Evolutionary conservation across 768 basidiomycete species (phyloP).

Genomic region (Xerocomellus intermedius): DNA sequence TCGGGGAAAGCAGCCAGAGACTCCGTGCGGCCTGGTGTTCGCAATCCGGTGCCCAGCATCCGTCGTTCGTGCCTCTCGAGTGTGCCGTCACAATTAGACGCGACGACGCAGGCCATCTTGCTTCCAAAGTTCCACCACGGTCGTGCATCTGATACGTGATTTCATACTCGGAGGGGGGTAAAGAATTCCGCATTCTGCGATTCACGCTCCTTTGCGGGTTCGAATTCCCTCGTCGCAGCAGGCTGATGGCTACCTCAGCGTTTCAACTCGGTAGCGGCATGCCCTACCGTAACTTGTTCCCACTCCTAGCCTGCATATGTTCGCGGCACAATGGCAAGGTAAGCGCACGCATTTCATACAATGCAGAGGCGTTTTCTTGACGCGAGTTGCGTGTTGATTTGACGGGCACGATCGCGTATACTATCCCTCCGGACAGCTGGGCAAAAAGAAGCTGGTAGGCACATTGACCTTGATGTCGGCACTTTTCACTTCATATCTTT

Average conservation of each 20-base stretch:
- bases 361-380: not conserved
- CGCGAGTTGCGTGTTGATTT: not conserved
- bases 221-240: not conserved
- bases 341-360: constrained; percentile 16
- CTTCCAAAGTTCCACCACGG: not conserved
- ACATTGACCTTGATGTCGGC: constrained; percentile 8
- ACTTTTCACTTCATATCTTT: constrained; percentile 7
- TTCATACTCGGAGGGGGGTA: constrained; percentile 6
- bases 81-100: constrained; percentile 2
- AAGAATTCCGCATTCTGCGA: not conserved
- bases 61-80: not conserved
- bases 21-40: not conserved
- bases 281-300: constrained; percentile 13
- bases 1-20: not conserved
- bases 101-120: not conserved
- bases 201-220: not conserved
- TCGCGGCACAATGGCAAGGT: constrained; percentile 4
- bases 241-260: constrained; percentile 5
- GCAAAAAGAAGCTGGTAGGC: constrained; percentile 7
- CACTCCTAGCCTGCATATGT: constrained; percentile 8
- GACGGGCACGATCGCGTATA: not conserved
- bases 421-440: not conserved
- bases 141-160: constrained; percentile 6
- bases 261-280: constrained; percentile 14
- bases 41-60: not conserved